Base-by-base conservation (phyloP, 352 stramenopile genomes). In the Vaucheria bursata region DNA sequence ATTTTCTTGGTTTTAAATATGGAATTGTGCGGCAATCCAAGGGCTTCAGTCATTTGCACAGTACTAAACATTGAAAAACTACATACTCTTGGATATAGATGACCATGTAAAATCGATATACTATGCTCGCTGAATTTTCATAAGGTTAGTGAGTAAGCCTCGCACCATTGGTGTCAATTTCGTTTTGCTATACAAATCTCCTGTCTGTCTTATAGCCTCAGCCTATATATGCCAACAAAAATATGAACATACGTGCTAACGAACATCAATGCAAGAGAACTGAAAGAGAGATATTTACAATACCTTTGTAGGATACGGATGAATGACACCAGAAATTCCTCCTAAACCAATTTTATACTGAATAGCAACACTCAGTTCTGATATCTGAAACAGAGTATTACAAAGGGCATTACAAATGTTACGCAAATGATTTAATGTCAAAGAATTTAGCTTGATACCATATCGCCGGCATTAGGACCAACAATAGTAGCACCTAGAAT, bases 401-500 rank as follows among this genome's bases (percentile, higher is more conserved):
- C 5, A 12, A 12, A 12, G 12, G 39, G 39, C 5, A 12, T 12
- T 50, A 50, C 5, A 50, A 50, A 12, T 12, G 12, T 50, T 50
- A 50, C 39, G 12, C 5, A 5, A 50, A 50, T 45, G 35, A 35
- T 35, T 4, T 69, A 69, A 69, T 5, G 59, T 69, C 31, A 45
- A 18, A 69, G 5, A 50, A 80, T 69, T 50, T 12, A 50, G 12
- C 34, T 90, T 50, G 70, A 74, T 31, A 93, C 90, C 78, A 94
- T 91, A 83, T 94, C 90, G 18, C 90, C 90, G 31, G 90, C 90
- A 35, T 85, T 84, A 7, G 88, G 83, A 1, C 85, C 89, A 7
- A 93, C 88, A 64, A 94, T 91, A 0, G 90, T 92, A 5, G 87
- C 86, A 40, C 88, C 88, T 1, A 92, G 70, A 66, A 94, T 93